These are phyloP conservation scores for Erigeron canadensis DNA, from an alignment of 129 eudicot genomes.

Conservation along the genomic window DNA sequence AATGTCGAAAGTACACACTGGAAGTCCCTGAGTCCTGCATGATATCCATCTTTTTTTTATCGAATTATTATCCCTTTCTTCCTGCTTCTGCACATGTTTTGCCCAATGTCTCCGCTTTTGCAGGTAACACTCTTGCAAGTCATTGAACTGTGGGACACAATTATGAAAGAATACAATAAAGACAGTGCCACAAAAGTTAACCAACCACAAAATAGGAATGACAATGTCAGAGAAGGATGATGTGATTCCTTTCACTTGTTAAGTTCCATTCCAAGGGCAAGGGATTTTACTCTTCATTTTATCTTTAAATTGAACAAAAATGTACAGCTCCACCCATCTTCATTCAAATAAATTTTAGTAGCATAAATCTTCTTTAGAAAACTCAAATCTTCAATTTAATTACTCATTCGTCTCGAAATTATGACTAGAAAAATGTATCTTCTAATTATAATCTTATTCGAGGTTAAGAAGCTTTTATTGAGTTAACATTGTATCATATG, in stretches of 20 bases:
- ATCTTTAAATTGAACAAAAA: neutral
- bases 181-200: neutral
- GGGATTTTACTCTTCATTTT: neutral
- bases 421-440: neutral
- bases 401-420: neutral
- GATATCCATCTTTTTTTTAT: constrained; percentile 51
- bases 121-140: constrained; percentile 91
- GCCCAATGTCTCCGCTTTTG: constrained; percentile 81
- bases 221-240: neutral
- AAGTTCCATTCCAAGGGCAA: too few species aligned
- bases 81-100: constrained; percentile 43
- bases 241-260: too few species aligned
- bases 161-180: neutral
- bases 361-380: neutral
- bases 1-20: constrained; percentile 68
- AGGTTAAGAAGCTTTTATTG: neutral
- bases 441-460: neutral
- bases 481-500: neutral
- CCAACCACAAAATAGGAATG: neutral
- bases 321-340: neutral
- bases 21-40: constrained; percentile 73
- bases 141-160: constrained; percentile 55
- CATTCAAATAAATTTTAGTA: neutral
- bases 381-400: neutral
- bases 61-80: constrained; percentile 36